Conservation (phyloP, 768 basidiomycete genomes). For the Cyclocybe cylindracea region DNA sequence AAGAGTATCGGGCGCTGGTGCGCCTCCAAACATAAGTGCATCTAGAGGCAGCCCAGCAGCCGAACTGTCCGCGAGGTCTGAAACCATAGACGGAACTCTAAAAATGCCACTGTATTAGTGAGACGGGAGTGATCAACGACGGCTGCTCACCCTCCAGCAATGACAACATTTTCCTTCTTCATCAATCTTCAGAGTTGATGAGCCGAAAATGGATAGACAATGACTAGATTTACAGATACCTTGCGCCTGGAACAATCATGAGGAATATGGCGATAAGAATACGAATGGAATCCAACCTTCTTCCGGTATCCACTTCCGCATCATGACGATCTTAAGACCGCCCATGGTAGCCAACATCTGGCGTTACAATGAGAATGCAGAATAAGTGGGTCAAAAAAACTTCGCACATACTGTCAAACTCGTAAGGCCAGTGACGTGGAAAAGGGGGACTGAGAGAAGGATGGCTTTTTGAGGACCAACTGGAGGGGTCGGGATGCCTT, state of each 20-base stretch:
- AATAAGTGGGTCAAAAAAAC: not conserved
- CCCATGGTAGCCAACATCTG: conserved; percentile 56
- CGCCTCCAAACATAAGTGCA: conserved; percentile 52
- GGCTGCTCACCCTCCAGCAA: conserved; percentile 49
- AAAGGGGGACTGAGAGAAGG: conserved; percentile 63
- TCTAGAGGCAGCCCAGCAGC: conserved; percentile 45
- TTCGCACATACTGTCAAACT: conserved; percentile 39
- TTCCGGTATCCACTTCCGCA: conserved; percentile 59
- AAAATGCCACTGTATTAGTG: not conserved
- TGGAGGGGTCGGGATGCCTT: conserved; percentile 35
- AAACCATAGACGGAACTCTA: conserved; percentile 64
- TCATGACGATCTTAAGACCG: conserved; percentile 57
- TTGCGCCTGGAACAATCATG: conserved; percentile 16
- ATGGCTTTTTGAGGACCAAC: conserved; percentile 48
- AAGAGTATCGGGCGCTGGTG: conserved; percentile 49
- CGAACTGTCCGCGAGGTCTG: conserved; percentile 55
- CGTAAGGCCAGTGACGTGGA: conserved; percentile 64
- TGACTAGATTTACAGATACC: conserved; percentile 6
- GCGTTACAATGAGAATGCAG: not conserved
- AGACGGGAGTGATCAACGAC: not conserved
- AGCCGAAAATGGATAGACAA: not conserved
- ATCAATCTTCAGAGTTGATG: conserved; percentile 39
- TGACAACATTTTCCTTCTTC: conserved; percentile 49
- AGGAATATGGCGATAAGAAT: conserved; percentile 7
- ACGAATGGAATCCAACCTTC: conserved; percentile 38